phyloP scores from a whole-genome alignment of 495 filamentous ascomycete genomes.

The Trichoderma asperelloides region DNA sequence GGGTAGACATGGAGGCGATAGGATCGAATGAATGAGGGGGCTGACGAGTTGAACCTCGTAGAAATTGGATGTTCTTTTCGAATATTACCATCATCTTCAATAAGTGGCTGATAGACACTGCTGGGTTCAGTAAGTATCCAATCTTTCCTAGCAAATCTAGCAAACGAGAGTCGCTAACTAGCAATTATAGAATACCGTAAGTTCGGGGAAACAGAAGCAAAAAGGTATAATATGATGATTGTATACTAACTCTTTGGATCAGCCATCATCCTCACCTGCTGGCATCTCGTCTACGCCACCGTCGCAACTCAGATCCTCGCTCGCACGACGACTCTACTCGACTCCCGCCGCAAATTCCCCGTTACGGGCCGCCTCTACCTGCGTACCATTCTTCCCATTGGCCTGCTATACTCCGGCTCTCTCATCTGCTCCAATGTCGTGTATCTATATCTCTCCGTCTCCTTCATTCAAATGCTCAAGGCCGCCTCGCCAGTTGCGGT shows the following conservation, averaged over 20 bases:
- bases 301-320: conserved; percentile 64
- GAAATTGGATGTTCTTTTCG: conserved; percentile 80
- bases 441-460: conserved; percentile 66
- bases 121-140: conserved; percentile 64
- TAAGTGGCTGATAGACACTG: conserved; percentile 75
- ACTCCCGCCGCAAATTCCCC: conserved; percentile 56
- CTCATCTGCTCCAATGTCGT: conserved; percentile 66
- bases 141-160: neutral
- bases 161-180: conserved; percentile 13
- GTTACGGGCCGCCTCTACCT: conserved; percentile 63
- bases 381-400: conserved; percentile 66
- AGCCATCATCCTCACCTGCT: conserved; percentile 58
- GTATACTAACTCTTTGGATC: neutral
- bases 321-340: conserved; percentile 56
- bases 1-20: neutral
- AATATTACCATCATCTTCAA: conserved; percentile 90
- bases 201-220: neutral
- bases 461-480: conserved; percentile 83
- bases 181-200: conserved; percentile 27
- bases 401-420: conserved; percentile 60
- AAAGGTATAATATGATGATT: neutral
- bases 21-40: neutral
- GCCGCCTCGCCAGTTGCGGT: conserved; percentile 61
- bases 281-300: conserved; percentile 69
- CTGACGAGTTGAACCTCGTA: conserved; percentile 22